A percentile compares a stretch with the other conserved stretches of the same genome.
phyloP scores from a whole-genome alignment of 257 asterid species.

The Knoxia roxburghii region DNA sequence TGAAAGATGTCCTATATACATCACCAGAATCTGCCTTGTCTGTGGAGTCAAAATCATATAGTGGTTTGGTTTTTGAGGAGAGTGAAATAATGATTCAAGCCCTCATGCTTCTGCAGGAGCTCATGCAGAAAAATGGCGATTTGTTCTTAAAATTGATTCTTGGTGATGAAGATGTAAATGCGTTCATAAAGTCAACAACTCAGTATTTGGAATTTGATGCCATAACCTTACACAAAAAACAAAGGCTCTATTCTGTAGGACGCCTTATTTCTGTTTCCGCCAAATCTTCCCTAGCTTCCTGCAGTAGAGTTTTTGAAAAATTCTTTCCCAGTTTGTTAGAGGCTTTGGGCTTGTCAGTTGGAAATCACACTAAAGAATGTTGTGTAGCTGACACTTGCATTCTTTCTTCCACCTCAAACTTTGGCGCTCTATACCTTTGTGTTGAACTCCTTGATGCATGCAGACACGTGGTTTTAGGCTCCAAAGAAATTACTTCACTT shows the following conservation, averaged over 20 bases:
- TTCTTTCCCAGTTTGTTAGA: conserved; percentile 57
- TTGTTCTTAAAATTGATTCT: conserved; percentile 50
- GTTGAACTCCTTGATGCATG: conserved; percentile 69
- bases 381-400: conserved; percentile 22
- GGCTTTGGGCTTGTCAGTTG: conserved; percentile 52
- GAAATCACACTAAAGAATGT: conserved; percentile 31
- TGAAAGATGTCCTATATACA: conserved; percentile 57
- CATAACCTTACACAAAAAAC: conserved; percentile 50
- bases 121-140: conserved; percentile 36
- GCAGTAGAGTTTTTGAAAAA: conserved; percentile 65
- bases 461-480: conserved; percentile 49
- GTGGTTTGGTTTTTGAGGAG: conserved; percentile 57
- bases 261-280: conserved; percentile 57
- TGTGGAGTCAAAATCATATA: conserved; percentile 37
- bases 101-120: conserved; percentile 55
- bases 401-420: conserved; percentile 34
- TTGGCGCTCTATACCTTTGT: conserved; percentile 64
- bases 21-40: conserved; percentile 50
- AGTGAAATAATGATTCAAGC: conserved; percentile 66
- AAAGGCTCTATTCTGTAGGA: conserved; percentile 72
- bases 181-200: conserved; percentile 45
- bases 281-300: conserved; percentile 50
- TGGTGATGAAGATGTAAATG: conserved; percentile 55
- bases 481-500: conserved; percentile 21
- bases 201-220: conserved; percentile 36